Base-by-base conservation (phyloP, 2,329 filamentous ascomycete genomes). In the Paecilomyces dactylethromorphus region DNA sequence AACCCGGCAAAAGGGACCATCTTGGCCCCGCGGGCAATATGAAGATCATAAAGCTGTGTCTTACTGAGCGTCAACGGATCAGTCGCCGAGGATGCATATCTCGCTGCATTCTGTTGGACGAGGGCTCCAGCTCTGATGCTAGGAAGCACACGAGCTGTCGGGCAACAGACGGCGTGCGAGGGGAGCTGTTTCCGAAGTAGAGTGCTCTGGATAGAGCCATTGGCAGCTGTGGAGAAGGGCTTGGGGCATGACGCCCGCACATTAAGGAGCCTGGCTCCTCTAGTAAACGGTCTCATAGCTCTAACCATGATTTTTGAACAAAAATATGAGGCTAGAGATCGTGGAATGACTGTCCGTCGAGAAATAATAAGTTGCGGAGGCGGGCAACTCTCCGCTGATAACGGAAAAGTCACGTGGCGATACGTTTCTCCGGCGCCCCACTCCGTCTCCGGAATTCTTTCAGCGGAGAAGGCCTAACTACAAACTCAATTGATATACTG, bases 1-100 rank as follows among this genome's bases (percentile, higher is more conserved):
- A 88, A 96, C 65, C 91, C 92, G 63, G 90, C 93, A 76, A 97
- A 99, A n/a, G 91, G 90, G 55, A 97, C 93, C 86, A 97, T 94
- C 79, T 96, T 97, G 65, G 84, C 94, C 65, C 91, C 91, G 71
- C 90, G 81, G 59, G 84, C 82, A 62, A 92, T 69, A 74, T 96
- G 90, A 22, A 95, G 79, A 67, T 91, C 87, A 74, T 93, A 89
- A 22, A 97, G 81, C 29, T 88, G 86, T 2, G 91, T 95, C 76
- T 72, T 72, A 35, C 70, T 71, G 59, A 76, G 61, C 10, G 67
- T 54, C 1, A 57, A 56, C n/a, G 58, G 59, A 21, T 65, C 62
- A 4, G 39, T 55, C 10, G 65, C 63, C 32, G 68, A 68, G 6
- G 74, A 76, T 6, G 71, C 71, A 69, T 69, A 69, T 45, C 74